Conservation (phyloP, 495 filamentous ascomycete genomes). For the Penicillium flavigenum region DNA sequence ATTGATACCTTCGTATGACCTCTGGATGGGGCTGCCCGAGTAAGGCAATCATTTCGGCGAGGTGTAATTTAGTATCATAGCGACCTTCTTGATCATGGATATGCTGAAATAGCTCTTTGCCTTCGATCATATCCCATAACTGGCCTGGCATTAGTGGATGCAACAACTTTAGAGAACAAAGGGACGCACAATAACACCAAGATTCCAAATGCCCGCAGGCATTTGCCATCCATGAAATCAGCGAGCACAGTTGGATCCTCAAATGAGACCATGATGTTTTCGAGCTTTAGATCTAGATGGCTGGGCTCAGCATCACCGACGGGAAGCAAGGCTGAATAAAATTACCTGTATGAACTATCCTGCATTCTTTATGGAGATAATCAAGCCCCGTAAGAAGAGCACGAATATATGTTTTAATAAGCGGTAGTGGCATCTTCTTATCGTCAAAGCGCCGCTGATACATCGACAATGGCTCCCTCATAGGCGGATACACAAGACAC, state of each 20-base stretch:
- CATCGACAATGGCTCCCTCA: slow-evolving; percentile 38
- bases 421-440: slow-evolving; percentile 31
- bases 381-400: slow-evolving; percentile 45
- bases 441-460: slow-evolving; percentile 36
- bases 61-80: slow-evolving; percentile 39
- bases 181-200: slow-evolving; percentile 46
- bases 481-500: slow-evolving; percentile 42
- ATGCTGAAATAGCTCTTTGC: slow-evolving; percentile 44
- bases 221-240: slow-evolving; percentile 44
- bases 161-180: slow-evolving; percentile 21
- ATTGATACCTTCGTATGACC: slow-evolving; percentile 44
- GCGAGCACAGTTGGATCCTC: slow-evolving; percentile 44
- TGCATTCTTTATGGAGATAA: slow-evolving; percentile 45
- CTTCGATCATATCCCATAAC: slow-evolving; percentile 52
- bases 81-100: slow-evolving; percentile 28
- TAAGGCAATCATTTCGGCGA: slow-evolving; percentile 46
- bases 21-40: slow-evolving; percentile 46
- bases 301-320: slow-evolving; percentile 25
- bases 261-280: slow-evolving; percentile 49
- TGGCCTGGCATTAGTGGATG: slow-evolving; percentile 31
- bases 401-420: slow-evolving; percentile 40
- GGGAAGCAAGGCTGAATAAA: slow-evolving; percentile 22
- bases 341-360: slow-evolving; percentile 38
- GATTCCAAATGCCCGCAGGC: slow-evolving; percentile 44
- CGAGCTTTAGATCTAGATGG: slow-evolving; percentile 45